Base-by-base conservation (phyloP, 2,329 filamentous ascomycete genomes). In the Fusarium gaditjirri region DNA sequence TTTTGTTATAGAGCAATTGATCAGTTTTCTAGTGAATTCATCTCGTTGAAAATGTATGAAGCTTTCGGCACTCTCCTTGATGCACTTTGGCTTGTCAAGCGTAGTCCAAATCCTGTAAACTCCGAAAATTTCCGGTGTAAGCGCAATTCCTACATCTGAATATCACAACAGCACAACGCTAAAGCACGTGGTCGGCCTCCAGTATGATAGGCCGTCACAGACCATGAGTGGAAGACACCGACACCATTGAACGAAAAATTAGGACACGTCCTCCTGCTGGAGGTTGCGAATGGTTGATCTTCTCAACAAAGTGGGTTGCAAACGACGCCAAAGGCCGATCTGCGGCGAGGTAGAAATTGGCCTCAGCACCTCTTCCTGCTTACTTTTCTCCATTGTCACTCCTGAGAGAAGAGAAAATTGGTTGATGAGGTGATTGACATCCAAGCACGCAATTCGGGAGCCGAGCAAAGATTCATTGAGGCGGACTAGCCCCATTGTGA, bases 371-470 rank as follows among this genome's bases (percentile, higher is more conserved):
- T 61, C 35, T 62, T 36, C 23, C 65, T 42, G 67, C 39, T 60
- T 58, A 35, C 56, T 62, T 52, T 59, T 35, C 70, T 70, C 65
- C 70, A 67, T 70, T 49, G 43, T 53, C 54, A 54, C 64, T 68
- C 69, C 39, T 64, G 54, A 58, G n/a, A 42, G 44, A 61, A 66
- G 68, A 68, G 41, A 54, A 60, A 55, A 60, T 42, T 60, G 61
- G 39, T 59, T 63, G 47, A 69, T 75, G 73, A 73, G 72, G 73
- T 72, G 70, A 72, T 71, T 61, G 64, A 57, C 57, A 52, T 43
- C 27, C 70, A 68, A 76, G 75, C 71, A 75, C 75, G 75, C 75
- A 76, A 76, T 77, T 77, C 75, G 75, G 75, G 47, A 73, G 59
- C 75, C 75, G 75, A 71, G 56, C 50, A 56, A 64, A 63, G 50